These are phyloP conservation scores for Fagus crenata DNA, from an alignment of 306 rosid genomes.

Conservation along the genomic window DNA sequence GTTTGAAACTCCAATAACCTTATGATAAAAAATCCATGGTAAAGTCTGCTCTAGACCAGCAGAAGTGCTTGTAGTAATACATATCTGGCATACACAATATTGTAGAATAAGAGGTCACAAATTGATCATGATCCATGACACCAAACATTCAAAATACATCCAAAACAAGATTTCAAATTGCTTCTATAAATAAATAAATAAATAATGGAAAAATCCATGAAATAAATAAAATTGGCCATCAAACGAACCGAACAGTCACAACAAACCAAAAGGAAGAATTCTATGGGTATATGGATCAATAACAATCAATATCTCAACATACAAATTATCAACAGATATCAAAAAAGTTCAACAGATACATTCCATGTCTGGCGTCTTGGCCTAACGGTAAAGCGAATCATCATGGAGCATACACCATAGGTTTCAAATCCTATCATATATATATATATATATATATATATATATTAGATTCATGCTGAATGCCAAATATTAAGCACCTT, in stretches of 20 bases:
- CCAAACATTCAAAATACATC: slow-evolving; percentile 1
- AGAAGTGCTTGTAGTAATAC: slow-evolving; percentile 77
- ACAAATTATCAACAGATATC: not conserved
- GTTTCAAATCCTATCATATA: no score
- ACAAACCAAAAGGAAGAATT: not conserved
- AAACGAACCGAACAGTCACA: not conserved
- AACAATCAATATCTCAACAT: not conserved
- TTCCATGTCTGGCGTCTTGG: not conserved
- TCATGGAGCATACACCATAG: no score
- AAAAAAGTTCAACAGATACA: not conserved
- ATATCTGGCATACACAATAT: slow-evolving; percentile 48
- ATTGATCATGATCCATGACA: not conserved
- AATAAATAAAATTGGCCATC: no score
- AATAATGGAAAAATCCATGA: no score
- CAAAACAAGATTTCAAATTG: not conserved
- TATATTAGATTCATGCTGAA: not conserved
- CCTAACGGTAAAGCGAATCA: no score
- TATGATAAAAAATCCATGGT: slow-evolving; percentile 96
- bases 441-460: no score
- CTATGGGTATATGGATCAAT: slow-evolving; percentile 23
- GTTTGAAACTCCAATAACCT: slow-evolving; percentile 84
- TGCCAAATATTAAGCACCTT: not conserved
- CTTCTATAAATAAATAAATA: not conserved
- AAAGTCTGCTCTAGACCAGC: slow-evolving; percentile 84
- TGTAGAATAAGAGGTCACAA: slow-evolving; percentile 16